A percentile compares a stretch with the other conserved stretches of the same genome.
Conservation (phyloP, 177 flowering plant species). For the Vitis hybrid region DNA sequence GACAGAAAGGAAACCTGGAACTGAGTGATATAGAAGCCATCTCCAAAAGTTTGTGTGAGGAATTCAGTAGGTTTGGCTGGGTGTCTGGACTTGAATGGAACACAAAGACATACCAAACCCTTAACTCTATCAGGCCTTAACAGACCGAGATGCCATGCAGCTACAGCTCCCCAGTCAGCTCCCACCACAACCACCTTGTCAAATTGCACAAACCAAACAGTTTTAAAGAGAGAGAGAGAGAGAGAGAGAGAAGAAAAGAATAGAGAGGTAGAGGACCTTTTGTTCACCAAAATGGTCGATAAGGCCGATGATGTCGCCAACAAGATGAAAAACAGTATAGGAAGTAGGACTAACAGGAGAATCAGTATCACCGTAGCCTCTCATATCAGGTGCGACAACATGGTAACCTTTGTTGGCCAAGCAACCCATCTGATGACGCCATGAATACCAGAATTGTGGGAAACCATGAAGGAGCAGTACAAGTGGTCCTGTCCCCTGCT, state of each 20-base stretch:
- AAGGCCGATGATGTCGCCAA: slow-evolving; percentile 43
- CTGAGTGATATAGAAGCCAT: slow-evolving; percentile 35
- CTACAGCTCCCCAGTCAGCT: slow-evolving; percentile 36
- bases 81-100: slow-evolving; percentile 19
- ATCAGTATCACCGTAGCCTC: slow-evolving; percentile 50
- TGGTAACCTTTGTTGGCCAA: slow-evolving; percentile 36
- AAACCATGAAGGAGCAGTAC: slow-evolving; percentile 55
- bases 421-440: slow-evolving; percentile 47
- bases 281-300: slow-evolving; percentile 34
- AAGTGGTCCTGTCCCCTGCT: slow-evolving; percentile 46
- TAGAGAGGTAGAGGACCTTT: slow-evolving; percentile 18
- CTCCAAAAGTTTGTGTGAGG: slow-evolving; percentile 23
- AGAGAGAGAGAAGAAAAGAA: background rate
- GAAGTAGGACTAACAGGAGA: slow-evolving; percentile 32
- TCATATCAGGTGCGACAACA: slow-evolving; percentile 49
- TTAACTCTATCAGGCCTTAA: slow-evolving; percentile 37
- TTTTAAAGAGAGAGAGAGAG: background rate
- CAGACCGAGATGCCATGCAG: slow-evolving; percentile 34
- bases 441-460: slow-evolving; percentile 50
- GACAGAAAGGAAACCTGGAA: slow-evolving; percentile 33
- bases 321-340: slow-evolving; percentile 41
- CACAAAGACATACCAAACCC: slow-evolving; percentile 23
- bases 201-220: background rate
- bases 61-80: slow-evolving; percentile 8
- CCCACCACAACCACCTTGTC: slow-evolving; percentile 36